Evolutionary conservation across 192 early-diverging fungal species (phyloP).

Genomic region (Umbelopsis vinacea): DNA sequence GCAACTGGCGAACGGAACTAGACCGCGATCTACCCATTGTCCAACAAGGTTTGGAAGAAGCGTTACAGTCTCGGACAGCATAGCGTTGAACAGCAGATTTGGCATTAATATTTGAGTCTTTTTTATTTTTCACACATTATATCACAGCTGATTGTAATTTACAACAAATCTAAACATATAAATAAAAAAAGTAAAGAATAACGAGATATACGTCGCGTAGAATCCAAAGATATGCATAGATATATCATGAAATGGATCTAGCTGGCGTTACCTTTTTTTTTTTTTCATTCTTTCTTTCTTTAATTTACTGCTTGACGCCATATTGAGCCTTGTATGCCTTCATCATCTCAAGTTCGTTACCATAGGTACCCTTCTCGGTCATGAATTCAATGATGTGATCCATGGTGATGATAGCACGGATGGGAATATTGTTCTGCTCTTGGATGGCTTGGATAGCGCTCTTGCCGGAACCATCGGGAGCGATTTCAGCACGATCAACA

Average conservation of each 20-base stretch:
- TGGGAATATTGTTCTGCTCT: constrained; percentile 75
- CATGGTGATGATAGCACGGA: constrained; percentile 87
- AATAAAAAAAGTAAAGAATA: too few species aligned
- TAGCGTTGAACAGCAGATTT: too few species aligned
- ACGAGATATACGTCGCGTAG: too few species aligned
- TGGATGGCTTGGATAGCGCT: constrained; percentile 95
- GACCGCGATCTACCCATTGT: constrained; percentile 34
- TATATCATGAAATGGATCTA: neutral
- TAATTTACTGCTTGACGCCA: constrained; percentile 67
- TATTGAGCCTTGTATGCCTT: constrained; percentile 80
- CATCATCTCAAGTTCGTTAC: constrained; percentile 70
- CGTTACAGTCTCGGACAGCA: neutral
- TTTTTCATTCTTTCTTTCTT: too few species aligned
- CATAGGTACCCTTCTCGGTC: constrained; percentile 67
- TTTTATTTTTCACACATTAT: constrained; percentile 15
- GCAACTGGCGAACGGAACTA: constrained; percentile 51
- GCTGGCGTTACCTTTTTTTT: neutral
- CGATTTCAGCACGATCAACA: constrained; percentile 90
- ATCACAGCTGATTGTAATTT: neutral
- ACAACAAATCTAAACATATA: neutral
- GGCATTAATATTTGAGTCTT: neutral
- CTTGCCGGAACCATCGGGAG: constrained; percentile 64
- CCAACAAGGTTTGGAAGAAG: constrained; percentile 24
- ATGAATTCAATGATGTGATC: constrained; percentile 89
- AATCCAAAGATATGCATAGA: neutral